Conservation (phyloP, 192 early-diverging fungal genomes). For the Backusella tuberculispora region DNA sequence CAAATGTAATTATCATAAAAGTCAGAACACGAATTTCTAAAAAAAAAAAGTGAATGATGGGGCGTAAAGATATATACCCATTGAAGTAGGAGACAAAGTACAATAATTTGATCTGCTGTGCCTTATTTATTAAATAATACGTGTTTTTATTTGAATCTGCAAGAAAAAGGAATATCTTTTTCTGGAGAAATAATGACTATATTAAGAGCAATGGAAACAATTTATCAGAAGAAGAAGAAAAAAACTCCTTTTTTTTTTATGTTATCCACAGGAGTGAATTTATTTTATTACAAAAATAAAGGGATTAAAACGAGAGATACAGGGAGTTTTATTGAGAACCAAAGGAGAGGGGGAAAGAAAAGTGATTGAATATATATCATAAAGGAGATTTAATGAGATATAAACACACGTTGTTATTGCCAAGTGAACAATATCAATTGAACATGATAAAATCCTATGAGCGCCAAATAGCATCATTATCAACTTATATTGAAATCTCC, state of each 20-base stretch:
- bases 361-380: neutral
- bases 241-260: neutral
- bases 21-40: too few species aligned
- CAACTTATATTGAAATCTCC: too few species aligned
- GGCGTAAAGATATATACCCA: too few species aligned
- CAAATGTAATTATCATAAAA: too few species aligned
- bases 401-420: too few species aligned
- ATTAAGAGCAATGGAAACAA: neutral
- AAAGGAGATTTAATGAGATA: conserved; percentile 5
- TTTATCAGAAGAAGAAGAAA: neutral
- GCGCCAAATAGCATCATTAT: too few species aligned
- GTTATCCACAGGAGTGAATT: neutral
- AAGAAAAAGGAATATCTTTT: neutral
- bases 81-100: neutral
- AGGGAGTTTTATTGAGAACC: conserved; percentile 9
- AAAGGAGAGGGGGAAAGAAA: neutral
- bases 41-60: too few species aligned
- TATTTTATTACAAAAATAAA: neutral
- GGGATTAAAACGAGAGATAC: neutral
- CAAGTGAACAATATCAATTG: too few species aligned
- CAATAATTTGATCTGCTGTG: neutral
- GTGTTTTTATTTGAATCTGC: too few species aligned
- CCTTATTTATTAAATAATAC: neutral
- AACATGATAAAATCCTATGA: too few species aligned
- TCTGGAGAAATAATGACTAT: neutral